These are phyloP conservation scores for Ophiocordyceps australis DNA, from an alignment of 2,329 filamentous ascomycete genomes.

Conservation along the genomic window DNA sequence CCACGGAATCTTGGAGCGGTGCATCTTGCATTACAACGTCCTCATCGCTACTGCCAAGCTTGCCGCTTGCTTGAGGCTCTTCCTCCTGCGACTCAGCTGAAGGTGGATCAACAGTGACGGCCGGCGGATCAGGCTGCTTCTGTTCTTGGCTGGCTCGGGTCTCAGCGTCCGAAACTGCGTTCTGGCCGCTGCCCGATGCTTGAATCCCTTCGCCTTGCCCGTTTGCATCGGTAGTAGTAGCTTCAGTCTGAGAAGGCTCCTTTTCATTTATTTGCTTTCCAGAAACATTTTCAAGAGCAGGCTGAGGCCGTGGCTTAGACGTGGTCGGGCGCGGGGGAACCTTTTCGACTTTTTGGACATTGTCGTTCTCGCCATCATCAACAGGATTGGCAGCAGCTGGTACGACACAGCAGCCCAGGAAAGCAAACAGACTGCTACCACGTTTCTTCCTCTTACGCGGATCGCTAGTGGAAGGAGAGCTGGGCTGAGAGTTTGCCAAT, in stretches of 20 bases:
- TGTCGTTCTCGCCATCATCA: conserved; percentile 30
- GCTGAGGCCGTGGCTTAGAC: conserved; percentile 32
- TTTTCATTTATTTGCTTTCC: conserved; percentile 28
- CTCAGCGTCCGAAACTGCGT: conserved; percentile 18
- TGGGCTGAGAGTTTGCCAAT: conserved; percentile 29
- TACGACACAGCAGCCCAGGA: conserved; percentile 49
- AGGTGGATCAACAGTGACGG: conserved; percentile 24
- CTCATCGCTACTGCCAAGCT: conserved; percentile 29
- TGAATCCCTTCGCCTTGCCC: conserved; percentile 25
- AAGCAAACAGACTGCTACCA: conserved; percentile 33
- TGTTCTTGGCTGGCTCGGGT: conserved; percentile 26
- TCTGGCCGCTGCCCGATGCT: conserved; percentile 24
- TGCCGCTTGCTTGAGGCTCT: conserved; percentile 11
- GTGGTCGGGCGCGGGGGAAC: conserved; percentile 35
- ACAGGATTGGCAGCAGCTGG: conserved; percentile 39
- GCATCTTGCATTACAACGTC: conserved; percentile 53
- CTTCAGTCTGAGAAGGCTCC: conserved; percentile 17
- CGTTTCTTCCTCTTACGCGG: conserved; percentile 38
- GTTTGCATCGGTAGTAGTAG: conserved; percentile 16
- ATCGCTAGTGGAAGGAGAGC: conserved; percentile 27
- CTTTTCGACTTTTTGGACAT: conserved; percentile 39
- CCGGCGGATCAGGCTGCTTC: conserved; percentile 22
- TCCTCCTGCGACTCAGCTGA: conserved; percentile 8
- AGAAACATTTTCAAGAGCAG: conserved; percentile 29
- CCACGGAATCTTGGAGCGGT: conserved; percentile 30